These are phyloP conservation scores for Pichia kudriavzevii DNA, from an alignment of 1,139 yeast genomes.

Conservation along the genomic window DNA sequence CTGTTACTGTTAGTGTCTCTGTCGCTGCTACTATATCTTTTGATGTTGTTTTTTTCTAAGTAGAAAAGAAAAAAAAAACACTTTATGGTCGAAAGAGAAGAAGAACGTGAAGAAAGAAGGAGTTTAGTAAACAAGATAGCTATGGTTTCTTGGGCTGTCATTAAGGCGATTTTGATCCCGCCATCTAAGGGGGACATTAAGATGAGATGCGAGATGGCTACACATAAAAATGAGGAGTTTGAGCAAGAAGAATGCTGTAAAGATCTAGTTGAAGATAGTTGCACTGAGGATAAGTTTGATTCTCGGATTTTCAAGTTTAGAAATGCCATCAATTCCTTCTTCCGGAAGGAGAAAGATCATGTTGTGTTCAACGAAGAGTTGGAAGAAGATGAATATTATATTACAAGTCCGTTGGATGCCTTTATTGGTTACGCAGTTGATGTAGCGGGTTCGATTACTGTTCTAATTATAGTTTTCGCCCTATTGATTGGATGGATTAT, in stretches of 20 bases:
- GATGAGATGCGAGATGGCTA: constrained; percentile 12
- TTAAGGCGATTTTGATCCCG: constrained; percentile 6
- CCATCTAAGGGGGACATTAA: constrained; percentile 10
- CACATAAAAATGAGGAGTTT: neutral
- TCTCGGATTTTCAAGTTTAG: constrained; percentile 1
- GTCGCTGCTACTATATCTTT: too few species aligned
- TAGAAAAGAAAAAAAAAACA: too few species aligned
- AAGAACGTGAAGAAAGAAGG: too few species aligned
- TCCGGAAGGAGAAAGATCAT: constrained; percentile 1
- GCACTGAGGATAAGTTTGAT: neutral
- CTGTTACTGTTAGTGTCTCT: too few species aligned
- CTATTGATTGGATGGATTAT: constrained; percentile 29
- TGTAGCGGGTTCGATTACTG: constrained; percentile 27
- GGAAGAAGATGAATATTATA: constrained; percentile 10
- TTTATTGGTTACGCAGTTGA: constrained; percentile 14
- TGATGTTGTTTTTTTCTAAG: too few species aligned
- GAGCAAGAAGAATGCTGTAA: neutral
- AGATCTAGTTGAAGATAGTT: neutral
- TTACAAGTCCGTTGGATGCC: constrained; percentile 15
- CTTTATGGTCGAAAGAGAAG: too few species aligned
- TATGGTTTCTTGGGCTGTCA: too few species aligned
- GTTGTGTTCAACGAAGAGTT: constrained; percentile 5
- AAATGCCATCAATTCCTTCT: constrained; percentile 3
- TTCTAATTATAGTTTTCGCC: constrained; percentile 25
- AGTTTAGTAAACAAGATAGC: too few species aligned